A percentile compares a stretch with the other conserved stretches of the same genome.
These are phyloP conservation scores for Fusarium sp. DNA, from an alignment of 2,329 filamentous ascomycete genomes.

Conservation along the genomic window DNA sequence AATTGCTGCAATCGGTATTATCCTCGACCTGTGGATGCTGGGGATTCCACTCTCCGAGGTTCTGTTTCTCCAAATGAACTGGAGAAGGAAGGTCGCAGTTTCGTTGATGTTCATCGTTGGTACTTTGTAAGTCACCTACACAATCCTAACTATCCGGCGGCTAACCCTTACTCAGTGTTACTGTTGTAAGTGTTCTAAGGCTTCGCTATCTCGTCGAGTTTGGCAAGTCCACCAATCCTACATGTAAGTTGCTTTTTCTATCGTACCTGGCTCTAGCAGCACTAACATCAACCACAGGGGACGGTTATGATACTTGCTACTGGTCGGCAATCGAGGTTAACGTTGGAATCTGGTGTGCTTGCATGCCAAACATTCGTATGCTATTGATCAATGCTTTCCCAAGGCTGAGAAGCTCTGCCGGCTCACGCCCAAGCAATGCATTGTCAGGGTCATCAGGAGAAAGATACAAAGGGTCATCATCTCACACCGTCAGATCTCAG, in stretches of 20 bases:
- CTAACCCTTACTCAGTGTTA: neutral
- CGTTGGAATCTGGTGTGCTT: neutral
- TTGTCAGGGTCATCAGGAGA: neutral
- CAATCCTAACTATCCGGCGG: fast-evolving
- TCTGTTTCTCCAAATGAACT: neutral
- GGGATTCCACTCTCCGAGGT: neutral
- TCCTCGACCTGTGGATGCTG: conserved; percentile 5
- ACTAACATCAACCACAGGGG: neutral
- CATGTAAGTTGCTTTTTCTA: neutral
- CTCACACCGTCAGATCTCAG: neutral
- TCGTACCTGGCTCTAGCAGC: fast-evolving
- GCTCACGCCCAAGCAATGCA: neutral
- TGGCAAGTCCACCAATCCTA: conserved; percentile 12
- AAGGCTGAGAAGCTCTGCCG: neutral
- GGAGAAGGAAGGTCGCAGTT: conserved; percentile 4
- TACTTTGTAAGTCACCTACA: neutral
- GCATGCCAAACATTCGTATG: neutral
- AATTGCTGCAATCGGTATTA: conserved; percentile 1
- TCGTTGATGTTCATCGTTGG: neutral
- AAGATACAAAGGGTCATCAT: neutral
- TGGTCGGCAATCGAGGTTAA: neutral
- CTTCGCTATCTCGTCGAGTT: conserved; percentile 3
- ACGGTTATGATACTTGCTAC: conserved; percentile 10
- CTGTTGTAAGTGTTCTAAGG: conserved; percentile 6
- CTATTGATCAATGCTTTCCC: conserved; percentile 1